phyloP scores from a whole-genome alignment of 2,329 filamentous ascomycete species.

The Rhynchosporium secalis region DNA sequence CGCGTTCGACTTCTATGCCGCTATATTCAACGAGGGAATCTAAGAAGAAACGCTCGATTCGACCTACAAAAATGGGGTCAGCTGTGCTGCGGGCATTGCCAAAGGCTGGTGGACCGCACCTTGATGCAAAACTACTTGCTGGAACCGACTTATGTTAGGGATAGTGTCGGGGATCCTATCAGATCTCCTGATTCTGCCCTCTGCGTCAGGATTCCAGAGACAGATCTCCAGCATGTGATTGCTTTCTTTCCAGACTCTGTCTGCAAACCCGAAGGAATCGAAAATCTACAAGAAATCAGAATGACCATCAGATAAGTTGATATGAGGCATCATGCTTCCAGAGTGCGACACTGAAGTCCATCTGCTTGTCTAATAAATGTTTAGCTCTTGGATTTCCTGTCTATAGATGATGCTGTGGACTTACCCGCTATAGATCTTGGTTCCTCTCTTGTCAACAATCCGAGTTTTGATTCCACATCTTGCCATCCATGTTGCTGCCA shows the following conservation, averaged over 20 bases:
- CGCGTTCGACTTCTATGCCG: constrained; percentile 58
- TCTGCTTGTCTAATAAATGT: constrained; percentile 56
- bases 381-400: background rate
- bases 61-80: constrained; percentile 31
- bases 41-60: constrained; percentile 67
- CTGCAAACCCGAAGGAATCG: constrained; percentile 67
- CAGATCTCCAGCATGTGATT: constrained; percentile 68
- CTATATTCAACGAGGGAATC: constrained; percentile 58
- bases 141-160: constrained; percentile 60
- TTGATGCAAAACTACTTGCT: constrained; percentile 69
- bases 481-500: constrained; percentile 52
- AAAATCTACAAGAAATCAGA: constrained; percentile 60
- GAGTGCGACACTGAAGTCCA: constrained; percentile 59
- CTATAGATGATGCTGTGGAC: background rate
- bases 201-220: constrained; percentile 61
- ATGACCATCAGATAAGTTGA: constrained; percentile 53
- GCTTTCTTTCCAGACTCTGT: constrained; percentile 63
- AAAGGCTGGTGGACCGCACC: constrained; percentile 43
- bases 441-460: constrained; percentile 48
- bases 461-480: constrained; percentile 49
- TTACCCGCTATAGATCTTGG: constrained; percentile 37
- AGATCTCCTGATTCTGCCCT: constrained; percentile 57
- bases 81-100: background rate
- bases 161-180: constrained; percentile 64
- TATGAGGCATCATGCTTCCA: constrained; percentile 58